These are phyloP conservation scores for Phialophora verrucosa DNA, from an alignment of 2,329 filamentous ascomycete species.

Conservation along the genomic window DNA sequence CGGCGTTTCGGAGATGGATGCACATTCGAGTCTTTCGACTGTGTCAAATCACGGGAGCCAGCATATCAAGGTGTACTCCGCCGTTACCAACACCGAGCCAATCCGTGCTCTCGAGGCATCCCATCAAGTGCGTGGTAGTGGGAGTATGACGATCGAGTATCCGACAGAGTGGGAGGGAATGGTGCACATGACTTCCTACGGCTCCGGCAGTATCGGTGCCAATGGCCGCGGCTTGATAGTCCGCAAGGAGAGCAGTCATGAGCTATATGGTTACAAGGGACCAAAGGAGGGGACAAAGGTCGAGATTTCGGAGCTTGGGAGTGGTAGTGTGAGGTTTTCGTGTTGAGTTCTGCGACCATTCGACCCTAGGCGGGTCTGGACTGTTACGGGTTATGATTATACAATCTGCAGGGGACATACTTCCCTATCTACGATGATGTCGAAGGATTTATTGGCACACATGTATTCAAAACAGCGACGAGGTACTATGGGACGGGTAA, in stretches of 20 bases:
- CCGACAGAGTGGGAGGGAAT: slow-evolving; percentile 43
- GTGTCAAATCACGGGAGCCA: slow-evolving; percentile 25
- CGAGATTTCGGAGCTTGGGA: slow-evolving; percentile 30
- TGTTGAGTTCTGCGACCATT: slow-evolving; percentile 21
- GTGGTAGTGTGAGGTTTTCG: slow-evolving; percentile 32
- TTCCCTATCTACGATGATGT: neutral
- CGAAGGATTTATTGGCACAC: neutral
- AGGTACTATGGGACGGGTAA: neutral
- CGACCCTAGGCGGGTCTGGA: neutral
- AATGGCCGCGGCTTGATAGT: slow-evolving; percentile 39
- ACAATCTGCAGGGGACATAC: neutral
- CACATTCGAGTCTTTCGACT: slow-evolving; percentile 27
- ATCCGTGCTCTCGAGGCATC: slow-evolving; percentile 32
- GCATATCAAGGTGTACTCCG: slow-evolving; percentile 26
- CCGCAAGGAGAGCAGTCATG: slow-evolving; percentile 25
- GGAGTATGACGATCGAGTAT: slow-evolving; percentile 41
- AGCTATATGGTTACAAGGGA: slow-evolving; percentile 35
- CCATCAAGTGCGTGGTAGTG: slow-evolving; percentile 38
- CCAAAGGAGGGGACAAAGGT: slow-evolving; percentile 28
- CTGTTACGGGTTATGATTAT: neutral
- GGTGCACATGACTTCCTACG: slow-evolving; percentile 37
- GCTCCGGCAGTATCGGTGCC: slow-evolving; percentile 35
- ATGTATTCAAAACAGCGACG: neutral
- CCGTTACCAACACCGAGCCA: slow-evolving; percentile 22
- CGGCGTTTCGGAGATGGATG: slow-evolving; percentile 29